phyloP scores from a whole-genome alignment of 2,329 filamentous ascomycete species.

The Lasiodiplodia citricola region DNA sequence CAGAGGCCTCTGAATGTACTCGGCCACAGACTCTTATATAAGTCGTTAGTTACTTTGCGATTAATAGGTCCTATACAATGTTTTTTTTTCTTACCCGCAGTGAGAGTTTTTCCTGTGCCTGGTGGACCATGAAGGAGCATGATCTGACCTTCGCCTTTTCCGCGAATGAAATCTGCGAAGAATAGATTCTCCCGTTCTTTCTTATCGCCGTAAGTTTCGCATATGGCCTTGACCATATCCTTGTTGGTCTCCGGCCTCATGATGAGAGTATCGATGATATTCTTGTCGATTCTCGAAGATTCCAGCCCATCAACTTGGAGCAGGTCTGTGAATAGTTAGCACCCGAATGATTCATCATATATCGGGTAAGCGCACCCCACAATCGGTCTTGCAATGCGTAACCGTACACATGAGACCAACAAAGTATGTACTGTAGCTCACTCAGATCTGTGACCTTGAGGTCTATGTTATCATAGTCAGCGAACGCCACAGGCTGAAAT shows the following conservation, averaged over 20 bases:
- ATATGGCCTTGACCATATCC: constrained; percentile 28
- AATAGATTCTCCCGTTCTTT: neutral
- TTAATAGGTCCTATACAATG: neutral
- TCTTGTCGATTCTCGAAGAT: neutral
- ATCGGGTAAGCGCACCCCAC: neutral
- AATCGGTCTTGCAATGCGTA: neutral
- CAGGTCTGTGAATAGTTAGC: neutral
- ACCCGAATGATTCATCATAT: too few relatives aligned
- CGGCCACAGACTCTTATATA: constrained; percentile 33
- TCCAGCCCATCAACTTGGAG: neutral
- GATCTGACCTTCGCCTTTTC: neutral
- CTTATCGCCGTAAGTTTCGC: constrained; percentile 15
- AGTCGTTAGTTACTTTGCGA: too few relatives aligned
- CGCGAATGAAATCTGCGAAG: constrained; percentile 18
- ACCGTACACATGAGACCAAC: neutral
- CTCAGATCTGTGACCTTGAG: neutral
- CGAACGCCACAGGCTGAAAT: neutral
- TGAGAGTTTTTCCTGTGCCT: neutral
- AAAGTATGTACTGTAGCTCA: neutral
- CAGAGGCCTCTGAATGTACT: constrained; percentile 34
- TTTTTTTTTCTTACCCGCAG: too few relatives aligned
- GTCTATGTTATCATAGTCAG: neutral
- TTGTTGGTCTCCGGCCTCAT: constrained; percentile 28
- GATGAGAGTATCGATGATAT: constrained; percentile 24
- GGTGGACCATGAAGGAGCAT: neutral